These are phyloP conservation scores for Cladosporium oxysporum DNA, from an alignment of 2,329 filamentous ascomycete species.

Conservation along the genomic window DNA sequence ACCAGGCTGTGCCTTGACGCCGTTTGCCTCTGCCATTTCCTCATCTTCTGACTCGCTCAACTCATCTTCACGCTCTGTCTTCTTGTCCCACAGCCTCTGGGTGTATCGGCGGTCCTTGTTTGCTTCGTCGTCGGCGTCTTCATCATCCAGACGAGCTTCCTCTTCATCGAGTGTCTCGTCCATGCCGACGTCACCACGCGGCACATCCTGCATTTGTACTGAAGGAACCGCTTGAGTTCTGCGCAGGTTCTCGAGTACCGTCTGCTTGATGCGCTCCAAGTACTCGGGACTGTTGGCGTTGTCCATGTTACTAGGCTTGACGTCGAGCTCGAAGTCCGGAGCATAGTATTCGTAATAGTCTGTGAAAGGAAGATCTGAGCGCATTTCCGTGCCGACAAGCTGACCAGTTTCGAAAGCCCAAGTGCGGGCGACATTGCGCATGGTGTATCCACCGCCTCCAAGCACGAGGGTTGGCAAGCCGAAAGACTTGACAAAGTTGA, in stretches of 20 bases:
- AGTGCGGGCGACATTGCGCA: slow-evolving; percentile 65
- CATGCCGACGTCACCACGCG: slow-evolving; percentile 56
- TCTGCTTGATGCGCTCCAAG: slow-evolving; percentile 65
- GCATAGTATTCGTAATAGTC: slow-evolving; percentile 88
- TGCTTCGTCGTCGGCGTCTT: slow-evolving; percentile 82
- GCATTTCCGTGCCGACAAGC: slow-evolving; percentile 80
- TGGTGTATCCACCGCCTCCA: slow-evolving; percentile 69
- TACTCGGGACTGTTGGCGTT: slow-evolving; percentile 70
- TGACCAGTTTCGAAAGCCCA: slow-evolving; percentile 72
- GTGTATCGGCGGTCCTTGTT: slow-evolving; percentile 83
- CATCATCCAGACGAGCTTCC: slow-evolving; percentile 64
- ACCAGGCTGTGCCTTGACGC: slow-evolving; percentile 60
- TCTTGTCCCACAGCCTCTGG: slow-evolving; percentile 79
- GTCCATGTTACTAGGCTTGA: slow-evolving; percentile 71
- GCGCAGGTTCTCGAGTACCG: slow-evolving; percentile 67
- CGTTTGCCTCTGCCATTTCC: slow-evolving; percentile 72
- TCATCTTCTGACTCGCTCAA: slow-evolving; percentile 83
- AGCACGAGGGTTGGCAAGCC: slow-evolving; percentile 65
- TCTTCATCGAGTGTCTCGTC: slow-evolving; percentile 63
- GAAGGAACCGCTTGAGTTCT: slow-evolving; percentile 62
- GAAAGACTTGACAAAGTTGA: slow-evolving; percentile 69
- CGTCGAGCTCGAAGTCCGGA: slow-evolving; percentile 69
- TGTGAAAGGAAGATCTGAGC: slow-evolving; percentile 84
- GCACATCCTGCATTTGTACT: slow-evolving; percentile 66
- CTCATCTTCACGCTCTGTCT: slow-evolving; percentile 70